Conservation (phyloP, 768 basidiomycete species). For the Gyrodon lividus region DNA sequence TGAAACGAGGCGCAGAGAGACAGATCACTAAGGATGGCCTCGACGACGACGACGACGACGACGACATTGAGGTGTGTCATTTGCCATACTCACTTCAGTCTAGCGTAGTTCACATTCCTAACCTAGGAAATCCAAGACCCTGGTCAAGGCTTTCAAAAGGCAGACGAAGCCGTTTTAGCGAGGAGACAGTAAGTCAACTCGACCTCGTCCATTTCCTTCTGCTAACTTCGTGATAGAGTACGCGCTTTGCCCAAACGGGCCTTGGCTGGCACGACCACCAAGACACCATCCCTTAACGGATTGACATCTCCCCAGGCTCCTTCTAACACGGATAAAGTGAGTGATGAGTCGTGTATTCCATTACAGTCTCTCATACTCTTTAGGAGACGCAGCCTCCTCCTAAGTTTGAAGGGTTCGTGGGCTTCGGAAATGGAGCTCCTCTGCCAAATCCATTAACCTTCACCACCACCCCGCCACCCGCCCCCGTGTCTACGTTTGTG, state of each 20-base stretch:
- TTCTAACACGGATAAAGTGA: constrained; percentile 25
- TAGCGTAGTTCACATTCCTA: background rate
- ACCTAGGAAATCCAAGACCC: constrained; percentile 42
- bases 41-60: constrained; percentile 35
- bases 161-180: constrained; percentile 55
- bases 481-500: constrained; percentile 12
- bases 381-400: constrained; percentile 32
- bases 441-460: constrained; percentile 41
- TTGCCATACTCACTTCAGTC: background rate
- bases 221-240: constrained; percentile 47
- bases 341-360: constrained; percentile 19
- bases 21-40: constrained; percentile 61
- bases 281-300: constrained; percentile 23
- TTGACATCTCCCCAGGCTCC: constrained; percentile 24
- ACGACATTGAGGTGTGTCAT: constrained; percentile 32
- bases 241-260: constrained; percentile 59
- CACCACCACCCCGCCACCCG: constrained; percentile 26
- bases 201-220: background rate
- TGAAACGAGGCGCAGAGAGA: constrained; percentile 77
- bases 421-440: constrained; percentile 43
- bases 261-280: constrained; percentile 19
- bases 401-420: constrained; percentile 53
- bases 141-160: constrained; percentile 52
- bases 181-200: constrained; percentile 52
- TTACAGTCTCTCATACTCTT: constrained; percentile 16